Conservation (phyloP, 2,329 filamentous ascomycete genomes). For the Fusarium coicis region DNA sequence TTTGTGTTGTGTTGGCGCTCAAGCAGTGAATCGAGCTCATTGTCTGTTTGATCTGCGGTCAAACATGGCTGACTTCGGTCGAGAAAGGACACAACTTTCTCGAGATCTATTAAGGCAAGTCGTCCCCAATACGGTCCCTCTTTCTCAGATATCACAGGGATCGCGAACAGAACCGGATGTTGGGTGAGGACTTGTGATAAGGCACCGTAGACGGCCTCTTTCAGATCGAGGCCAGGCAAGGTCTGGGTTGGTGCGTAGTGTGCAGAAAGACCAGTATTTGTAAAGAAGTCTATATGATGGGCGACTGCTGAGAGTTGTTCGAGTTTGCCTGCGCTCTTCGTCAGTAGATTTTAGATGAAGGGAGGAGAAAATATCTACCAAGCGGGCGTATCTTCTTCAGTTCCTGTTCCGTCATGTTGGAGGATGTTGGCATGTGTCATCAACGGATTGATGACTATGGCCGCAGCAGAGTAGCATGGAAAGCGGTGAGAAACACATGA, state of each 20-base stretch:
- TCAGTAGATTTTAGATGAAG: not conserved
- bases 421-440: not conserved
- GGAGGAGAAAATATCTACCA: not conserved
- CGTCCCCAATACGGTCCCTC: not conserved
- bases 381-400: not conserved
- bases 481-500: not conserved
- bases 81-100: not conserved
- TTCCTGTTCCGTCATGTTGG: not conserved
- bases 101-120: not conserved
- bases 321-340: not conserved
- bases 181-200: not conserved
- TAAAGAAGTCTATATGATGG: conserved; percentile 5
- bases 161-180: not conserved
- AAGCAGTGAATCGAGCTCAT: conserved; percentile 1
- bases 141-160: not conserved
- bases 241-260: not conserved
- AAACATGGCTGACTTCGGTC: not conserved
- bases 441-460: not conserved
- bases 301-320: not conserved
- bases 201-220: not conserved
- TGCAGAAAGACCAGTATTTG: conserved; percentile 5
- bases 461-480: too few species aligned
- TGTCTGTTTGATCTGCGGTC: not conserved
- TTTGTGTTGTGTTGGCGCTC: conserved; percentile 2
- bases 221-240: not conserved